These are phyloP conservation scores for Echinosophora koreensis DNA, from an alignment of 306 rosid species.

Conservation along the genomic window DNA sequence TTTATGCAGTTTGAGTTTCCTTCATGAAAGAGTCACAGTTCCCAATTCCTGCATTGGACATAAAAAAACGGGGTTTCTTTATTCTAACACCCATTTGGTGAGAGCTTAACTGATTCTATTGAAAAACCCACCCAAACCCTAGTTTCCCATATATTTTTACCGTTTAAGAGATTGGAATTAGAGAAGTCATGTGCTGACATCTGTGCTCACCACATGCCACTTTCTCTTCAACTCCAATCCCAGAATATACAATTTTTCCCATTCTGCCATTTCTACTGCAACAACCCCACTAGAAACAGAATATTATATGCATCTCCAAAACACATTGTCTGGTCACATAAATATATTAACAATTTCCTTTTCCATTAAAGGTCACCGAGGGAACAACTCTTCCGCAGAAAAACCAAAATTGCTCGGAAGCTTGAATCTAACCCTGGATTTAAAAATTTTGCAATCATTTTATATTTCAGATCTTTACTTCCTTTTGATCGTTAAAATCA, in stretches of 20 bases:
- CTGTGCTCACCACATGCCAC: constrained; percentile 85
- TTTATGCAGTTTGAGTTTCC: constrained; percentile 12
- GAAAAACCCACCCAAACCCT: constrained; percentile 54
- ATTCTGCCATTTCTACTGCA: constrained; percentile 21
- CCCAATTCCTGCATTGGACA: constrained; percentile 50
- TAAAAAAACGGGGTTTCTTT: constrained; percentile 30
- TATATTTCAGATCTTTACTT: too few species aligned
- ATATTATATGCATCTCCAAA: not conserved
- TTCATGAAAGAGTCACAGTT: constrained; percentile 49
- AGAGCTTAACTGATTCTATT: constrained; percentile 67
- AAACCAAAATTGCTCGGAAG: too few species aligned
- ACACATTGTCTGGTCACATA: too few species aligned
- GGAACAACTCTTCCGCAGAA: too few species aligned
- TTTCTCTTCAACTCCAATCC: constrained; percentile 57
- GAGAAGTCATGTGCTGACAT: constrained; percentile 84
- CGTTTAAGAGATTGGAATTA: constrained; percentile 57
- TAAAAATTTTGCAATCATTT: too few species aligned
- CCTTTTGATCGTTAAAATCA: too few species aligned
- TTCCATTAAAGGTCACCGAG: too few species aligned
- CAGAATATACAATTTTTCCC: constrained; percentile 5
- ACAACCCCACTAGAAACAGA: not conserved
- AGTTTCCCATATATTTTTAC: constrained; percentile 43
- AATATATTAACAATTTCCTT: too few species aligned
- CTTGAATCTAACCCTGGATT: too few species aligned
- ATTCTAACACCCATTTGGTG: constrained; percentile 43